These are phyloP conservation scores for Leishmania guyanensis DNA, from an alignment of 208 protist genomes.

Conservation along the genomic window DNA sequence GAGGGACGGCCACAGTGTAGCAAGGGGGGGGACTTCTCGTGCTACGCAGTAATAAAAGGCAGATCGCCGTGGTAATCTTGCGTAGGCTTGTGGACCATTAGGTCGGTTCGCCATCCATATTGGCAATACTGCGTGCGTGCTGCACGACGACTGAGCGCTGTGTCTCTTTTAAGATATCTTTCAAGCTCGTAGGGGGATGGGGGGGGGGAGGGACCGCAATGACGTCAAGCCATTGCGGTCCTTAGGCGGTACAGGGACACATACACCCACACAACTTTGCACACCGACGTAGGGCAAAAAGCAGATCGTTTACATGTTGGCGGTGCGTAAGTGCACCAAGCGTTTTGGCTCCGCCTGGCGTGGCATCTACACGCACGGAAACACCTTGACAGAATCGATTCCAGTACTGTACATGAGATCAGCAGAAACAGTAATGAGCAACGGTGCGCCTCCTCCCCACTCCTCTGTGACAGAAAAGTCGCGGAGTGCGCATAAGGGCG, in stretches of 20 bases:
- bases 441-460: background rate
- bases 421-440: background rate
- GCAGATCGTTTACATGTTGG: background rate
- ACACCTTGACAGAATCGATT: background rate
- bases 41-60: too few species aligned
- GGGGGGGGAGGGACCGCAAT: background rate
- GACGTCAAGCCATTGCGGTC: background rate
- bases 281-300: background rate
- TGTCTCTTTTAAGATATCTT: background rate
- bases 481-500: background rate
- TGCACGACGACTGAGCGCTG: background rate
- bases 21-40: background rate
- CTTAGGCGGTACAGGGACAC: background rate
- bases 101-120: background rate
- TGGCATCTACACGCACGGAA: background rate
- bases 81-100: background rate
- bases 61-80: background rate
- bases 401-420: constrained; percentile 3
- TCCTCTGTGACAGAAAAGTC: background rate
- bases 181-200: background rate
- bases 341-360: background rate
- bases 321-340: background rate
- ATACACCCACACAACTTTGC: background rate
- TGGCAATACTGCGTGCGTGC: background rate
- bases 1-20: background rate